Base-by-base conservation (phyloP, 176 grass and related monocot genomes). In the Chloris gayana region DNA sequence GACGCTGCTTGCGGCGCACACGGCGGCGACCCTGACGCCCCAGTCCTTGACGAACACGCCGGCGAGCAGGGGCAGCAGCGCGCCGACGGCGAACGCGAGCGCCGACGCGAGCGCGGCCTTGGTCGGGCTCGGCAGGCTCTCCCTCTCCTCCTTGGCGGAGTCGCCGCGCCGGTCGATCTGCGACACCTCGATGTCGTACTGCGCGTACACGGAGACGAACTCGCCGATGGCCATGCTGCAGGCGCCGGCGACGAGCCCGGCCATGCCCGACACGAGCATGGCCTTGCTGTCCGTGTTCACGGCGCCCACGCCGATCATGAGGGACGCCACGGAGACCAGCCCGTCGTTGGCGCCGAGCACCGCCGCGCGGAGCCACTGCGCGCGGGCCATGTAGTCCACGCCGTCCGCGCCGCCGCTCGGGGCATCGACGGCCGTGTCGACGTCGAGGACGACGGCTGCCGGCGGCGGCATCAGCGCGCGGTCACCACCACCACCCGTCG, bases 191-290 rank as follows among this genome's bases (percentile, higher is more conserved):
- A 99, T 96, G 74, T 99, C 97, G 72, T 91, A 95, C 86, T 96
- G 97, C 31, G 97, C 80, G 68, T 95, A 94, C 59, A 98, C 92
- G 31, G 92, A 98, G 6, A 98, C 95, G 79, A 89, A 98, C 79
- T 98, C 95, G 4, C 95, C 95, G 81, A 98, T 98, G 57, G 92
- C 92, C 95, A 98, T 98, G 89, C 95, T 98, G 86, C 95, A 98
- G 10, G 95, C 92, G 34, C 95, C 95, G 9, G 95, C 95, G 26
- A 91, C 95, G 14, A 98, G 85, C 27, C 95, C 95, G 7, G 89
- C 95, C 1, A 94, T 32, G 9, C 96, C 96, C 6, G 93, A 93
- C 29, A 95, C 80, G 39, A 99, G 76, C 96, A 95, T 95, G 29
- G 93, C 80, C 69, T 79, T 27, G 41, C 17, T 47, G 73, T 60